Base-by-base conservation (phyloP, 176 grass and related monocot species). In the Carex cristatella region DNA sequence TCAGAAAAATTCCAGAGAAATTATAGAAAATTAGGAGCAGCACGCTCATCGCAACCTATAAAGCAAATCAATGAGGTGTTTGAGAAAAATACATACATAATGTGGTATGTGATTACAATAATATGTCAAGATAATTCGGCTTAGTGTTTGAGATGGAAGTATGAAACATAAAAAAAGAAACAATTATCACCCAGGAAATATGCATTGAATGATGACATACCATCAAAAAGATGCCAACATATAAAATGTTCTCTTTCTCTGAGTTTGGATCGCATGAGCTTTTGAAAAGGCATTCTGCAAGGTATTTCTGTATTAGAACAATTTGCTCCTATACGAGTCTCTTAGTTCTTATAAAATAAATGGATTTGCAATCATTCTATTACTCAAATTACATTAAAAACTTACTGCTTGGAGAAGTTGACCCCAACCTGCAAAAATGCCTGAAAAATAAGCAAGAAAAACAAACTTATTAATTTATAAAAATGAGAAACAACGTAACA, bases 1-100 rank as follows among this genome's bases (percentile, higher is more conserved):
- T 72, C 33, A 98, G 93, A 75, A 89, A 86, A 84, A 94, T 88
- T 64, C 84, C 96, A 56, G 96, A 95, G 83, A 87, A 98, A 86
- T 92, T 98, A 81, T 94, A 95, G 88, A 98, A 93, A 66, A 95
- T 79, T 38, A 98, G 79, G 53, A 98, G 89, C 23, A 91, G 49
- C 44, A 94, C 65, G 7, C 83, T 86, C 79, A 98, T 83, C 55
- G 79, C 61, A 76, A 91, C 85, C 96, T 98, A 69, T 86, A 16
- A 78, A 15, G 11, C 37, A 70, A 70, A 73, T 27, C 42, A 11
- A 73, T 28, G 61, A 19, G 7, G 19, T 1, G 19, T 73, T 7
- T 35, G 31, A 14, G 42, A 23, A 73, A 12, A 73, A 48, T 51
- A 42, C n/a, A 48, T 51, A 42, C n/a, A 73, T 73, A 10, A 1